Evolutionary conservation across 805 yeast species (phyloP).

Genomic region (Ogataea philodendri): DNA sequence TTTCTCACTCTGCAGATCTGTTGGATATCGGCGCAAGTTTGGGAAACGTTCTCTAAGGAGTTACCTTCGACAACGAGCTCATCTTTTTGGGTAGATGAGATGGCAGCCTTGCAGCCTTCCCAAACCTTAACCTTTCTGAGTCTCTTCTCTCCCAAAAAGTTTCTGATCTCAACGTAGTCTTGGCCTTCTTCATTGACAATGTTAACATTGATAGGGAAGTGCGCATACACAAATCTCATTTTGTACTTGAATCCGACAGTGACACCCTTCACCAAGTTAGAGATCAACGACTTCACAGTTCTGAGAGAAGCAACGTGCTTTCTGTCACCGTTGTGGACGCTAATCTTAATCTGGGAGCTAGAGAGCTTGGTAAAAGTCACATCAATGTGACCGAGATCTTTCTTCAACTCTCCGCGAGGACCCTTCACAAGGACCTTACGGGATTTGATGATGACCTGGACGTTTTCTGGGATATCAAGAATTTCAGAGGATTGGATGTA

Average conservation of each 20-base stretch:
- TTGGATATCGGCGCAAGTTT: slow-evolving; percentile 97
- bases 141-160: slow-evolving; percentile 98
- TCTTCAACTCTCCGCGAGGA: slow-evolving; percentile 93
- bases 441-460: slow-evolving; percentile 85
- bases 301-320: slow-evolving; percentile 99
- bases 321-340: slow-evolving; percentile 99
- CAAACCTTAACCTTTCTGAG: slow-evolving; percentile 83
- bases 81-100: slow-evolving; percentile 85
- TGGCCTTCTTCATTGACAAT: slow-evolving; percentile 74
- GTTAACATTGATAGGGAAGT: slow-evolving; percentile 99
- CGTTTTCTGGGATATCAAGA: slow-evolving; percentile 83
- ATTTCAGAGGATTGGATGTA: slow-evolving; percentile 60
- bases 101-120: slow-evolving; percentile 86
- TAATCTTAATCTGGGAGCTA: slow-evolving; percentile 73
- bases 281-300: slow-evolving; percentile 92
- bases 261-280: slow-evolving; percentile 96
- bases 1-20: slow-evolving; percentile 98
- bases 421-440: slow-evolving; percentile 88
- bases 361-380: slow-evolving; percentile 83
- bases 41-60: slow-evolving; percentile 96
- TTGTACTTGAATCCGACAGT: slow-evolving; percentile 99
- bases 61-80: slow-evolving; percentile 91
- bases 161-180: slow-evolving; percentile 90
- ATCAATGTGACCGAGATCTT: slow-evolving; percentile 91
- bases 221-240: slow-evolving; percentile 99